These are phyloP conservation scores for Cyberlindnera samutprakarnensis DNA, from an alignment of 805 yeast genomes.

Conservation along the genomic window DNA sequence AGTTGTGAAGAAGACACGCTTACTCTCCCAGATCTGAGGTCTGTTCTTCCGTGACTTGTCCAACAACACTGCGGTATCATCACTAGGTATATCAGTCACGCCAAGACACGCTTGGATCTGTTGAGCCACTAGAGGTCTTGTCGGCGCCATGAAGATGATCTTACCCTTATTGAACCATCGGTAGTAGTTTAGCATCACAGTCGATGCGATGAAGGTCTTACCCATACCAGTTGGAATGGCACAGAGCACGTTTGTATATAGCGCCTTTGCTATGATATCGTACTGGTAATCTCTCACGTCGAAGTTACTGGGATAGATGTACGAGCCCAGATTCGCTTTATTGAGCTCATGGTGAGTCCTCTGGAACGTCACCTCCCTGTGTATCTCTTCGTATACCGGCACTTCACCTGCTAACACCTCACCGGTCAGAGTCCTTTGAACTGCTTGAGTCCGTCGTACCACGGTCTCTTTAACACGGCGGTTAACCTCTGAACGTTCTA, in stretches of 20 bases:
- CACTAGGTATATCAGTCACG: slow-evolving; percentile 73
- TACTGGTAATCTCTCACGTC: slow-evolving; percentile 85
- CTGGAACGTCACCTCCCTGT: slow-evolving; percentile 26
- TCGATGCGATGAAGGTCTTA: slow-evolving; percentile 91
- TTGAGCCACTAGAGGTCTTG: slow-evolving; percentile 92
- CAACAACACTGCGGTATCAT: slow-evolving; percentile 71
- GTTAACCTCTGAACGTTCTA: slow-evolving; percentile 25
- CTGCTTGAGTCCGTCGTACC: slow-evolving; percentile 23
- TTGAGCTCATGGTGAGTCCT: slow-evolving; percentile 48
- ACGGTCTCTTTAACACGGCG: slow-evolving; percentile 24
- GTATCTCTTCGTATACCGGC: slow-evolving; percentile 29
- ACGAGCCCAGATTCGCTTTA: slow-evolving; percentile 32
- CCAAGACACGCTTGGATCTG: slow-evolving; percentile 90
- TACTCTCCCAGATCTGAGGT: slow-evolving; percentile 66
- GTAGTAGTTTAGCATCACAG: slow-evolving; percentile 83
- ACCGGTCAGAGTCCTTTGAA: slow-evolving; percentile 29
- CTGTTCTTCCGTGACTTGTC: slow-evolving; percentile 55
- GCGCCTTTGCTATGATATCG: slow-evolving; percentile 65
- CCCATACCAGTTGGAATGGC: slow-evolving; percentile 98
- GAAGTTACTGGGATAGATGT: slow-evolving; percentile 79
- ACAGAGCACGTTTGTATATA: slow-evolving; percentile 69
- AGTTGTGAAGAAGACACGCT: slow-evolving; percentile 84
- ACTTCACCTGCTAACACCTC: slow-evolving; percentile 16
- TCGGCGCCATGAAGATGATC: slow-evolving; percentile 93
- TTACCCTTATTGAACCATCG: slow-evolving; percentile 80